Evolutionary conservation across 2,329 filamentous ascomycete species (phyloP).

Genomic region (Akanthomyces uredinophilus): DNA sequence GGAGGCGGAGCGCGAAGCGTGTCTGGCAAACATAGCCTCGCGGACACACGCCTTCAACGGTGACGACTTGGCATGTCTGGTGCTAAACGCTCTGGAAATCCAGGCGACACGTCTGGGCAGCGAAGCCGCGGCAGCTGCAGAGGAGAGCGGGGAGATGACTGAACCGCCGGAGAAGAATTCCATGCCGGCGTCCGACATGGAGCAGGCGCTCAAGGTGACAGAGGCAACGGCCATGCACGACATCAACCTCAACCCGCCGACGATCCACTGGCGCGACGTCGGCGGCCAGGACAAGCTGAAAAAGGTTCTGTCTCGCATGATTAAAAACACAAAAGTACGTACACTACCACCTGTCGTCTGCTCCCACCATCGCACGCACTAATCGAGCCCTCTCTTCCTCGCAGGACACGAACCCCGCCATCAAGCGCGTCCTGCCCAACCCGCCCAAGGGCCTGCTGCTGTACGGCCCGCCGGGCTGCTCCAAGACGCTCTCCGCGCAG

Average conservation of each 20-base stretch:
- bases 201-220: constrained; percentile 61
- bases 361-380: constrained; percentile 2
- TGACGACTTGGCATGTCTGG: constrained; percentile 64
- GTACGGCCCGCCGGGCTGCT: constrained; percentile 90
- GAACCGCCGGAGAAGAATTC: constrained; percentile 19
- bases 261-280: constrained; percentile 80
- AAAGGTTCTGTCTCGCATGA: constrained; percentile 47
- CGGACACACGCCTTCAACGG: constrained; percentile 85
- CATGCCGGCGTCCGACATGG: constrained; percentile 48
- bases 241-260: constrained; percentile 81
- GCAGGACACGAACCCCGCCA: constrained; percentile 28
- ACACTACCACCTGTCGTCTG: background rate
- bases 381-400: constrained; percentile 4
- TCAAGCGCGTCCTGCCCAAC: constrained; percentile 37
- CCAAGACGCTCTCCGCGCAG: constrained; percentile 88
- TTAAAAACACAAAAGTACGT: constrained; percentile 35
- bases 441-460: constrained; percentile 79
- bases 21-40: constrained; percentile 59
- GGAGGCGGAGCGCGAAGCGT: constrained; percentile 43
- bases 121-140: constrained; percentile 8
- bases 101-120: constrained; percentile 22
- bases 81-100: constrained; percentile 32
- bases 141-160: background rate
- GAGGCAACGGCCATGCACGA: constrained; percentile 83
- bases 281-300: constrained; percentile 79